Base-by-base conservation (phyloP, 192 early-diverging fungal species). In the Lobulomyces angularis region DNA sequence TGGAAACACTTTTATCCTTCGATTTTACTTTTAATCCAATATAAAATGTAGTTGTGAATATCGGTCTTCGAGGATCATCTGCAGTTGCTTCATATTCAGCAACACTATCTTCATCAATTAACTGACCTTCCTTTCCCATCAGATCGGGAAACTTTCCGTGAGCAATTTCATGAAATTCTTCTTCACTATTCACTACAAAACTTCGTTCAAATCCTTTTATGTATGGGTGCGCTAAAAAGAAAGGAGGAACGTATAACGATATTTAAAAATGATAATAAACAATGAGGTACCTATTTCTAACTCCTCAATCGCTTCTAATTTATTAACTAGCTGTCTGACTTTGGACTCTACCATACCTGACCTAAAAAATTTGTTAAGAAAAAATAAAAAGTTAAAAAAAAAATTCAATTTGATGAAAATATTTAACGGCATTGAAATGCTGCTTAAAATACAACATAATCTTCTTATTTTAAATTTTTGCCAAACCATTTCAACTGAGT, bases 171-270 rank as follows among this genome's bases (percentile, higher is more conserved):
- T 68, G 50, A 12, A 55, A 61, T 53, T 94, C 89, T 35, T 76
- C 59, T 5, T 80, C 77, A 30, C 68, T 67, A 20, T 44, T 52
- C 59, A 79, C 84, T 25, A 59, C 37, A 40, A 72, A 67, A 8
- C 70, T 56, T 38, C 79, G 81, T 31, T 88, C 80, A 41, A 81
- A 82, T 35, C 82, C 76, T 43, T 94, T 90, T 39, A 89, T 84
- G 55, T 79, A 94, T 27, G 94, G 94, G 46, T 90, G 88, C 1
- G 85, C 88, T 35, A 85, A n/a, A n/a, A n/a, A n/a, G n/a, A n/a
- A n/a, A n/a, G n/a, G n/a, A 29, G 9, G 22, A n/a, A n/a, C n/a
- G n/a, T n/a, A n/a, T n/a, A n/a, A n/a, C n/a, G n/a, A n/a, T n/a
- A n/a, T n/a, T n/a, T n/a, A n/a, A n/a, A n/a, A n/a, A n/a, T n/a